Base-by-base conservation (phyloP, 1,284 basidiomycete genomes). In the Fomitopsis palustris region DNA sequence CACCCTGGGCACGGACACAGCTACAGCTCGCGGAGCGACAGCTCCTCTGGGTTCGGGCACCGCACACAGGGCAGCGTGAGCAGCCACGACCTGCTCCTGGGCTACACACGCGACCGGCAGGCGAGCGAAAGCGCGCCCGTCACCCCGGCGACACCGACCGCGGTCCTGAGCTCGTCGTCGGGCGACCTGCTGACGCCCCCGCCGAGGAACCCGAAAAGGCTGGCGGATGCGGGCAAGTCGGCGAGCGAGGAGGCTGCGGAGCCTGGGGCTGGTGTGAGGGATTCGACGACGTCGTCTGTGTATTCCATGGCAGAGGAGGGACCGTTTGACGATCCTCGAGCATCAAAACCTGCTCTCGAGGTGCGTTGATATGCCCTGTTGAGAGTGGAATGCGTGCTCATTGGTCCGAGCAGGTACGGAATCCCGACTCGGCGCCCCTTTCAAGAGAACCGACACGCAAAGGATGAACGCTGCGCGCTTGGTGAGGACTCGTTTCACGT, bases 31-130 rank as follows among this genome's bases (percentile, higher is more conserved):
- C 55, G 59, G 14, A 61, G 51, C 29, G 56, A 54, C 37, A 68
- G 69, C 59, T 62, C 23, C 25, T 47, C 45, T 62, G 54, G 67
- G 61, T 35, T 65, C 67, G 31, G 63, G 60, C 60, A 65, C 59
- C 53, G 71, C 73, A 21, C 80, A 83, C 66, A 75, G 77, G 45
- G 74, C 80, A 83, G 83, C 61, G 79, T 77, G 12, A 84, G 81
- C 21, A 90, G 87, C 72, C 81, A 81, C 60, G 88, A 89, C 63
- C 86, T 86, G 27, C 74, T 89, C 23, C 70, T 90, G 54, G 76
- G 76, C 8, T 81, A 76, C 58, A 72, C 72, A 53, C 56, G 65
- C 60, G 41, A 65, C 62, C 54, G 67, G 64, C 68, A n/a, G 67
- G 70, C 57, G 58, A 62, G 23, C 58, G 70, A 21, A 61, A 47